phyloP scores from a whole-genome alignment of 2,329 filamentous ascomycete species.

The Thelonectria discophora region DNA sequence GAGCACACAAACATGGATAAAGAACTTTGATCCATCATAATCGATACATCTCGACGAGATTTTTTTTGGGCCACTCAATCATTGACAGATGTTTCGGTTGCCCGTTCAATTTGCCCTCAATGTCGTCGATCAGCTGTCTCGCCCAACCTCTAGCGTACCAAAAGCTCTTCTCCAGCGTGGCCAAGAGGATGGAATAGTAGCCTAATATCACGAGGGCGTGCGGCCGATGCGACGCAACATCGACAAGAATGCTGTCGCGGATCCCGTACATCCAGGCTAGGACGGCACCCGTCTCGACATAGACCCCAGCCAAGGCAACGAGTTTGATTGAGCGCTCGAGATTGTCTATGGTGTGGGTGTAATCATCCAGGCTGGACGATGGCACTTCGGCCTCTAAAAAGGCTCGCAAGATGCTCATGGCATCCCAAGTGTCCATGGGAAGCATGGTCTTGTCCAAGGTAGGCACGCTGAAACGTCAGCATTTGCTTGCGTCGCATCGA shows the following conservation, averaged over 20 bases:
- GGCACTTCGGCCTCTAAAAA: constrained; percentile 38
- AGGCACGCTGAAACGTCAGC: constrained; percentile 21
- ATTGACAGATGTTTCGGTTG: constrained; percentile 32
- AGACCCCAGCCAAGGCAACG: constrained; percentile 34
- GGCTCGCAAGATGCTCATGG: constrained; percentile 30
- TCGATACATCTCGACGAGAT: constrained; percentile 24
- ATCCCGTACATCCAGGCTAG: constrained; percentile 41
- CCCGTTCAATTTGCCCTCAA: constrained; percentile 32
- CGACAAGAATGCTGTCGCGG: constrained; percentile 39
- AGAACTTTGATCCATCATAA: constrained; percentile 44
- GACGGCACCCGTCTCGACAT: constrained; percentile 36
- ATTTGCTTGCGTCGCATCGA: background rate
- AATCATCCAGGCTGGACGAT: constrained; percentile 29
- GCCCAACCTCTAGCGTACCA: constrained; percentile 44
- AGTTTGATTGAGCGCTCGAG: constrained; percentile 34
- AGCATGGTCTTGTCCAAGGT: constrained; percentile 32
- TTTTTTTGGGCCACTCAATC: constrained; percentile 39
- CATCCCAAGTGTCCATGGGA: constrained; percentile 36
- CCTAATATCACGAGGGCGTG: constrained; percentile 42
- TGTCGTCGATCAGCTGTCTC: constrained; percentile 29
- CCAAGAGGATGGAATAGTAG: constrained; percentile 39
- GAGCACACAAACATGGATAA: constrained; percentile 45
- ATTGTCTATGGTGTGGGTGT: constrained; percentile 29
- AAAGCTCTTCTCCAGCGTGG: constrained; percentile 38
- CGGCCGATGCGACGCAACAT: constrained; percentile 36